These are phyloP conservation scores for Podila minutissima DNA, from an alignment of 192 early-diverging fungal genomes.

Conservation along the genomic window DNA sequence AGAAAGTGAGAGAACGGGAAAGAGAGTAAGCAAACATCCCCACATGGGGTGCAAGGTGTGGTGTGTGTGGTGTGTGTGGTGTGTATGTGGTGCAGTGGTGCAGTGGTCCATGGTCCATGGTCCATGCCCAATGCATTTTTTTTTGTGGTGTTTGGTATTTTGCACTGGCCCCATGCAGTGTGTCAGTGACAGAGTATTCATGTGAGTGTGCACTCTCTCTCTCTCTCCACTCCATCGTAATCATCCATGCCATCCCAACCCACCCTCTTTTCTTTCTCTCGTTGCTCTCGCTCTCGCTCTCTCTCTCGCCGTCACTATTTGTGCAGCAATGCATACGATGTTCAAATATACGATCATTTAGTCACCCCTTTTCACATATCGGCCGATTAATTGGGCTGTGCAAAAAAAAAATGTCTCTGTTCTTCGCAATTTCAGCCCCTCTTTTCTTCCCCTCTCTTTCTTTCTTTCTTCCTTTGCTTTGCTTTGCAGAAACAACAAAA, in stretches of 20 bases:
- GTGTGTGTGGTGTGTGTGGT: neutral
- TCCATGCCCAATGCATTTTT: neutral
- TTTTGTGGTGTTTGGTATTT: neutral
- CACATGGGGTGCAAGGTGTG: neutral
- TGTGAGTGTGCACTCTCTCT: neutral
- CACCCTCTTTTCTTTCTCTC: slow-evolving; percentile 2
- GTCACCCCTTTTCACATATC: too few species aligned
- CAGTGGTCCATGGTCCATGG: neutral
- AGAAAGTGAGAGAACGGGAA: neutral
- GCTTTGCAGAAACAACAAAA: neutral
- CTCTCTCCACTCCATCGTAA: neutral
- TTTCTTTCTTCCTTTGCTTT: slow-evolving; percentile 10
- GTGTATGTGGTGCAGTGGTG: neutral
- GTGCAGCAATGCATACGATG: too few species aligned
- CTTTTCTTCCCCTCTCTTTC: slow-evolving; percentile 19
- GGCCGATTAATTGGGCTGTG: too few species aligned
- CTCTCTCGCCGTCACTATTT: neutral
- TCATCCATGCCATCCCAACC: neutral
- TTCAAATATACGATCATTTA: too few species aligned
- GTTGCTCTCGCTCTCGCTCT: too few species aligned
- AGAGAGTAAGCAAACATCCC: neutral
- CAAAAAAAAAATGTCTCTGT: slow-evolving; percentile 11
- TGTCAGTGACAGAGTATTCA: neutral
- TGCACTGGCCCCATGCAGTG: neutral
- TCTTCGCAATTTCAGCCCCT: neutral